Evolutionary conservation across 164 flowering plant genomes (phyloP), one percentile per base, ranked within the genome.

Genomic region (Saururus chinensis): DNA sequence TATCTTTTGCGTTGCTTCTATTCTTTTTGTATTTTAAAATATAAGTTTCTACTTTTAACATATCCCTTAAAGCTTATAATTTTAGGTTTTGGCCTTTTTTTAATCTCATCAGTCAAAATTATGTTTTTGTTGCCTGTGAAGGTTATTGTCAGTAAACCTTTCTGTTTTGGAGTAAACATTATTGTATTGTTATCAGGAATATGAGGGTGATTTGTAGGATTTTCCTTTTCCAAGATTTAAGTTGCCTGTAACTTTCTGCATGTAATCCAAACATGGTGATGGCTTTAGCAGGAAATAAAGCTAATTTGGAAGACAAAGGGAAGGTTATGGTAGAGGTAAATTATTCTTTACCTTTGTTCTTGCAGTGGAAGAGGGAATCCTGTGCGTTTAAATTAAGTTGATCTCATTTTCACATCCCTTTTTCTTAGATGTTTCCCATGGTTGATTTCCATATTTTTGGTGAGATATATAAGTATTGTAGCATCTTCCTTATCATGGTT

Each of bases 271-370:
- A 80, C 76, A 81, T 87, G 88, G 95, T 90, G 45, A 81, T 81
- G 86, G 95, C 97, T 48, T 84, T 90, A 71, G 95, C 95, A 55
- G 97, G 97, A 41, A 90, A 87, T 59, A 87, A 90, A 77, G 82
- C 89, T 58, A 95, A 90, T 71, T 66, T 90, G 66, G 70, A 73
- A 64, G 95, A 85, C 40, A 72, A 76, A 60, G 78, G 90, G 75
- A 81, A 79, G 68, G 95, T 90, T 65, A 63, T 83, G 25, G 70
- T 71, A 19, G 86, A 84, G 73, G 88, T 70, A 22, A 35, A 19
- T 40, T 66, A 35, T 64, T 51, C 24, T 63, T 24, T 30, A 35
- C 52, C 41, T 25, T 19, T 63, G 21, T 16, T 63, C 40, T 56
- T 25, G 35, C 22, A 51, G 41, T 14, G 14, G 14, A 20, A 20